Evolutionary conservation across 208 protist genomes (phyloP), one percentile per base, ranked within the genome.

Genomic region (Leishmania braziliensis): DNA sequence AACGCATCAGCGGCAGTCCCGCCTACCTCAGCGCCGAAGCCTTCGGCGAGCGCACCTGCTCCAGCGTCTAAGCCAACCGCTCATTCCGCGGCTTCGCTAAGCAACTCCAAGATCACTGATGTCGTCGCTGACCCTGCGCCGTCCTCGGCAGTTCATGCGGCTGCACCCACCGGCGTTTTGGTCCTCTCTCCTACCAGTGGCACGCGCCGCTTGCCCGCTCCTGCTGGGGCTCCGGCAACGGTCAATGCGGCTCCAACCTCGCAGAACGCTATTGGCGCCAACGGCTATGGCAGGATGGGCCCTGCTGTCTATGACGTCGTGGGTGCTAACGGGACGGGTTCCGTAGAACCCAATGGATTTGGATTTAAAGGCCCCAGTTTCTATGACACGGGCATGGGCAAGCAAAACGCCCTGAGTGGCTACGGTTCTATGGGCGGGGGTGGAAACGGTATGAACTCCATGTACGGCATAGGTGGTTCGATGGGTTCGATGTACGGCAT

Each of bases 401-500:
- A 9, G 18, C 46, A 53, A 10, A 73, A 36, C 46, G 23, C n/a
- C 73, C 74, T 66, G 29, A 60, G 72, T 48, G 77, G 76, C 16
- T 80, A 78, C 46, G 77, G 80, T 26, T 62, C 1, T 60, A 77
- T 88, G 77, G 79, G 77, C 62, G 60, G 76, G 12, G 20, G 10
- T 9, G 62, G 26, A 43, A 72, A 79, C n/a, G 62, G 43, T 46
- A 46, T 46, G 43, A 46, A 46, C 43, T 46, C 43, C 43, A 46
- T 46, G 43, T 46, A 46, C 43, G 43, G 23, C 36, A 70, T 79
- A 33, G 66, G 73, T 51, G 56, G 76, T 12, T 56, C 54, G 51
- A 76, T 70, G 29, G 76, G 77, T 36, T 66, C 46, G 68, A 81
- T 81, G 81, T 48, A 51, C 33, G 75, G 68, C 72, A 85, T 85